These are phyloP conservation scores for Botryobasidium botryosum DNA, from an alignment of 768 basidiomycete genomes.

Conservation along the genomic window DNA sequence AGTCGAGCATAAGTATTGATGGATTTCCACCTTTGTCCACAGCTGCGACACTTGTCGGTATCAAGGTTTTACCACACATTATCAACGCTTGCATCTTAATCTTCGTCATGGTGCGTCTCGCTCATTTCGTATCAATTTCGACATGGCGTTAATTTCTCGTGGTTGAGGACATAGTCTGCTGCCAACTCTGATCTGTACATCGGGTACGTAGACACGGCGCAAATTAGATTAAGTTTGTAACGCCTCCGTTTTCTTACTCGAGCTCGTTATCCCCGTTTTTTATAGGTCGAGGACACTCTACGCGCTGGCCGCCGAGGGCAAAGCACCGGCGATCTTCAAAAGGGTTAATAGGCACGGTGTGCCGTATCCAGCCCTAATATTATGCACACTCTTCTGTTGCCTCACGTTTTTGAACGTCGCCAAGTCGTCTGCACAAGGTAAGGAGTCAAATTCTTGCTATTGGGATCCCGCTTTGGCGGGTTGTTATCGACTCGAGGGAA, in stretches of 20 bases:
- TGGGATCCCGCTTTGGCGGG: too few species aligned
- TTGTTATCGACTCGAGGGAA: neutral
- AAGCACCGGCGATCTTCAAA: slow-evolving; percentile 14
- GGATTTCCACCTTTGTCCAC: neutral
- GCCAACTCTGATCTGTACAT: slow-evolving; percentile 48
- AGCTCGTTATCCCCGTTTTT: neutral
- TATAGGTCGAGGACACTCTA: slow-evolving; percentile 12
- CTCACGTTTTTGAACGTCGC: slow-evolving; percentile 43
- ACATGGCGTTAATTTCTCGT: neutral
- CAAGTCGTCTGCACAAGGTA: slow-evolving; percentile 34
- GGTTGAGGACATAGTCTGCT: slow-evolving; percentile 21
- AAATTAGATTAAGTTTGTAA: too few species aligned
- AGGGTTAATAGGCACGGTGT: slow-evolving; percentile 15
- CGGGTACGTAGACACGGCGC: slow-evolving; percentile 8
- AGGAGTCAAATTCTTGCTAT: too few species aligned
- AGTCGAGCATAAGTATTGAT: neutral
- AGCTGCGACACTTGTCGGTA: slow-evolving; percentile 32
- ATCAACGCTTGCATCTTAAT: slow-evolving; percentile 35
- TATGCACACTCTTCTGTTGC: slow-evolving; percentile 38
- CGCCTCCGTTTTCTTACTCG: neutral
- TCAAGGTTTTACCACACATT: slow-evolving; percentile 41
- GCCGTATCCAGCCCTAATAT: slow-evolving; percentile 26
- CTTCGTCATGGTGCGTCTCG: slow-evolving; percentile 26
- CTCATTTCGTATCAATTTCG: slow-evolving; percentile 7
- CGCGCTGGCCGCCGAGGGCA: slow-evolving; percentile 14